Percentiles rank a stretch among this genome's conserved stretches.
phyloP scores from a whole-genome alignment of 192 early-diverging fungal genomes.

The Coemansia sp. region DNA sequence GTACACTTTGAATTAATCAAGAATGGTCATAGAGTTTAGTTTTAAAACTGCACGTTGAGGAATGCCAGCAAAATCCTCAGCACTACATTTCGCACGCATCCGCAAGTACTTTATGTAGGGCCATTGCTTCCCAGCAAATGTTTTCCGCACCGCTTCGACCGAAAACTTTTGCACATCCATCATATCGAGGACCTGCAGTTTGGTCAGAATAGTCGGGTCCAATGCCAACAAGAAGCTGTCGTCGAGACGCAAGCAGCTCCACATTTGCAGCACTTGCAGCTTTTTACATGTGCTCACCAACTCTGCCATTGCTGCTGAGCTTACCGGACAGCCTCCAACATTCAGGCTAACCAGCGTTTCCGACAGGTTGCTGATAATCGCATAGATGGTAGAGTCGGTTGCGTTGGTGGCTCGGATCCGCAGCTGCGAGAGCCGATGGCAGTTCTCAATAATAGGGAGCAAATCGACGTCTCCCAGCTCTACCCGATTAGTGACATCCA shows the following conservation, averaged over 20 bases:
- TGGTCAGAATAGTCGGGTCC: conserved; percentile 22
- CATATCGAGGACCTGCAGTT: conserved; percentile 52
- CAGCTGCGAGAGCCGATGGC: conserved; percentile 38
- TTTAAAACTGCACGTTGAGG: conserved; percentile 41
- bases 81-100: conserved; percentile 37
- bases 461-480: conserved; percentile 50
- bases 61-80: conserved; percentile 45
- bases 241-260: conserved; percentile 50
- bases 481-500: conserved; percentile 53
- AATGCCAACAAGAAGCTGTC: conserved; percentile 48
- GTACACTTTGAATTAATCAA: conserved; percentile 24
- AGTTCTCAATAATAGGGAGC: conserved; percentile 46
- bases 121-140: conserved; percentile 45
- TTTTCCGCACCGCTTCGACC: conserved; percentile 29
- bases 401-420: conserved; percentile 51
- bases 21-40: conserved; percentile 42
- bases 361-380: conserved; percentile 35
- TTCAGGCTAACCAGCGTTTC: conserved; percentile 43
- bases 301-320: conserved; percentile 48
- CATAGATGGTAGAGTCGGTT: conserved; percentile 41
- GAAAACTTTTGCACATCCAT: conserved; percentile 55
- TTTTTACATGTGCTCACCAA: conserved; percentile 38
- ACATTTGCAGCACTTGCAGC: conserved; percentile 41
- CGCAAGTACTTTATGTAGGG: conserved; percentile 49
- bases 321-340: conserved; percentile 50